phyloP scores from a whole-genome alignment of 2,329 filamentous ascomycete genomes.

The Trichoderma brevicompactum region DNA sequence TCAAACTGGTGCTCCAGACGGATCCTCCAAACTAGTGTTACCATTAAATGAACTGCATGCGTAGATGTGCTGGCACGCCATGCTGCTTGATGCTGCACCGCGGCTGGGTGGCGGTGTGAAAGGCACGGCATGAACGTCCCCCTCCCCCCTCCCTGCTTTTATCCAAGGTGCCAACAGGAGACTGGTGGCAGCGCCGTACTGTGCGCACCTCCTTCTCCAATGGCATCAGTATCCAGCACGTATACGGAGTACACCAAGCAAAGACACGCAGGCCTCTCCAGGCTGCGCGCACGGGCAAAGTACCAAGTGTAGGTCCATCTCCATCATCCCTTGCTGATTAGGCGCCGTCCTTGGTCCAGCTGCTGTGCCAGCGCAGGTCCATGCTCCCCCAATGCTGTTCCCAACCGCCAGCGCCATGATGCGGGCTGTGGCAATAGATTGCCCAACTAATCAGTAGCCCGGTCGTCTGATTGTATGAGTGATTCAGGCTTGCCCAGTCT shows the following conservation, averaged over 20 bases:
- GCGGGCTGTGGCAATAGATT: background rate
- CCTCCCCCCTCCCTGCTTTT: background rate
- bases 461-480: background rate
- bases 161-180: background rate
- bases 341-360: background rate
- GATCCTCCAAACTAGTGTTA: background rate
- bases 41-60: background rate
- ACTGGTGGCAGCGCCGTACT: too few species aligned
- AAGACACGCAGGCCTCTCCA: background rate
- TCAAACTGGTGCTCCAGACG: background rate
- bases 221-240: too few species aligned
- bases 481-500: background rate
- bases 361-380: background rate
- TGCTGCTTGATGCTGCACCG: background rate
- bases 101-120: constrained; percentile 4
- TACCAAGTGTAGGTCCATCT: background rate
- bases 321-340: background rate
- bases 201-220: too few species aligned
- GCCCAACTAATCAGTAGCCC: background rate
- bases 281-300: background rate
- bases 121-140: background rate
- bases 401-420: background rate
- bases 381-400: background rate
- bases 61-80: background rate
- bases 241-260: background rate